These are phyloP conservation scores for Brassica juncea DNA, from an alignment of 345 rosid species.

Conservation along the genomic window DNA sequence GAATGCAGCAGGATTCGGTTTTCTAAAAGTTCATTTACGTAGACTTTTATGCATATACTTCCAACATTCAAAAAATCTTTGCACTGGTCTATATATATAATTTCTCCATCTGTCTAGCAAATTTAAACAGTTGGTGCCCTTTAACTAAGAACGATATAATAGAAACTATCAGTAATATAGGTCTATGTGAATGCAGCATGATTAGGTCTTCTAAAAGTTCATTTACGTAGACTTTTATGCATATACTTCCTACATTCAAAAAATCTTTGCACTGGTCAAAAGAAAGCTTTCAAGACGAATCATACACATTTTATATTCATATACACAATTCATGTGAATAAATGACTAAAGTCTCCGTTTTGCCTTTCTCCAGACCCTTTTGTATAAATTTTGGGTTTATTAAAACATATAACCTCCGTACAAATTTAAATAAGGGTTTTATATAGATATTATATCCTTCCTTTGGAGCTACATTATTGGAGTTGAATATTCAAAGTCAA, in stretches of 20 bases:
- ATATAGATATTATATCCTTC: not conserved
- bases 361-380: slow-evolving; percentile 1
- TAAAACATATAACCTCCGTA: not conserved
- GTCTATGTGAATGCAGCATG: slow-evolving; percentile 14
- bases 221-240: slow-evolving; percentile 5
- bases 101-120: not conserved
- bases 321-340: slow-evolving; percentile 1
- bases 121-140: not conserved
- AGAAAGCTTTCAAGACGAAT: slow-evolving; percentile 9
- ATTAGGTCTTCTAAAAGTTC: not conserved
- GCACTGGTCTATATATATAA: slow-evolving; percentile 6
- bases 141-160: not conserved
- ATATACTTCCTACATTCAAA: slow-evolving; percentile 21
- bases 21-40: not conserved
- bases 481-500: slow-evolving; percentile 28
- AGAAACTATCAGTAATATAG: not conserved
- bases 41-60: slow-evolving; percentile 26
- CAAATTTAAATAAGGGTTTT: not conserved
- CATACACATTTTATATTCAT: slow-evolving; percentile 3
- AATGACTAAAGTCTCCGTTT: slow-evolving; percentile 13
- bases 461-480: slow-evolving; percentile 37
- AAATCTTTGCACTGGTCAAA: slow-evolving; percentile 22
- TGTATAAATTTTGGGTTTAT: not conserved
- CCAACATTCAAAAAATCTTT: slow-evolving; percentile 3
- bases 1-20: not conserved